These are phyloP conservation scores for Trametes elegans DNA, from an alignment of 768 basidiomycete species.

Conservation along the genomic window DNA sequence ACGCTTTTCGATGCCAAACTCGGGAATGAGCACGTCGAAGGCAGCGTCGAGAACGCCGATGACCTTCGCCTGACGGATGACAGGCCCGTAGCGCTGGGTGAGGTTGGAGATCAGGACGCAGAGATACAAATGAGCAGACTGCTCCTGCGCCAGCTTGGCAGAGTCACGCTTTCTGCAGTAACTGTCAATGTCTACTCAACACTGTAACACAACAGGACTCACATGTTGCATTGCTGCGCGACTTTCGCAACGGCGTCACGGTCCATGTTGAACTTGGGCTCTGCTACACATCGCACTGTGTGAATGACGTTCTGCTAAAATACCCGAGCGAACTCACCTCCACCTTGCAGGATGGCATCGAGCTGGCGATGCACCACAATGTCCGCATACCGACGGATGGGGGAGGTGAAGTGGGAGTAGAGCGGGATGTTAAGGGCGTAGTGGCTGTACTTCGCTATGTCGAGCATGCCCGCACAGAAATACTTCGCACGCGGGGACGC, in stretches of 20 bases:
- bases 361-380: slow-evolving; percentile 95
- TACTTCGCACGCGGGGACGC: slow-evolving; percentile 96
- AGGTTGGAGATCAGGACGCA: slow-evolving; percentile 94
- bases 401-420: slow-evolving; percentile 92
- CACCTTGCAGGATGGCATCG: slow-evolving; percentile 79
- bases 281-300: slow-evolving; percentile 37
- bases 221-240: slow-evolving; percentile 98
- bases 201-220: slow-evolving; percentile 26
- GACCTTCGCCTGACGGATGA: slow-evolving; percentile 92
- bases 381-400: slow-evolving; percentile 92
- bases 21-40: slow-evolving; percentile 93
- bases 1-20: slow-evolving; percentile 98
- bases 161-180: slow-evolving; percentile 80
- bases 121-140: slow-evolving; percentile 92
- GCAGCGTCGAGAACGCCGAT: slow-evolving; percentile 96
- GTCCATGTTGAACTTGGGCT: slow-evolving; percentile 94
- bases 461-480: slow-evolving; percentile 98
- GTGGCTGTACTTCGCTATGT: slow-evolving; percentile 96
- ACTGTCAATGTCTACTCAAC: slow-evolving; percentile 1
- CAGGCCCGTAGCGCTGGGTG: slow-evolving; percentile 92
- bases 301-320: slow-evolving; percentile 6
- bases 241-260: slow-evolving; percentile 97
- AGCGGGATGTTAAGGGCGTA: slow-evolving; percentile 88
- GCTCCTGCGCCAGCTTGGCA: slow-evolving; percentile 89
- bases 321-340: slow-evolving; percentile 41